A percentile compares a stretch with the other conserved stretches of the same genome.
phyloP scores from a whole-genome alignment of 768 basidiomycete species.

The Amanita pseudoporphyria region DNA sequence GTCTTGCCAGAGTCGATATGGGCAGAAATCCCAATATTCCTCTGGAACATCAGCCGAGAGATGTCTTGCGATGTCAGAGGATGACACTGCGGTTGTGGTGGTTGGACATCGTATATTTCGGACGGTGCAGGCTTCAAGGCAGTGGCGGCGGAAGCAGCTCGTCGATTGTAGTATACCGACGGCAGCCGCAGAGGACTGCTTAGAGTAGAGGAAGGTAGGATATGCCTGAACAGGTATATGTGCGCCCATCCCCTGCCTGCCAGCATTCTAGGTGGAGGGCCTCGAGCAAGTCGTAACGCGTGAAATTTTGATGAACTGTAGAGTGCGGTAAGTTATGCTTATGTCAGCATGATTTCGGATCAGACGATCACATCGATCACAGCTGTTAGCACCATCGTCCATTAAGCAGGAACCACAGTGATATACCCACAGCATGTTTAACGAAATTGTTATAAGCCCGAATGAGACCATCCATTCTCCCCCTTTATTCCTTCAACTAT shows the following conservation, averaged over 20 bases:
- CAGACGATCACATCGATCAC: neutral
- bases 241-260: constrained; percentile 13
- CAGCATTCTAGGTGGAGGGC: constrained; percentile 2
- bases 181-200: neutral
- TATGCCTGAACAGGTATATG: constrained; percentile 8
- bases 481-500: neutral
- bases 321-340: neutral
- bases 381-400: neutral
- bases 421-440: neutral
- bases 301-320: neutral
- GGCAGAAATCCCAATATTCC: constrained; percentile 95
- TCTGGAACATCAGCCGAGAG: constrained; percentile 57
- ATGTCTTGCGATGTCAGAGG: constrained; percentile 57
- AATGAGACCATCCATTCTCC: too few relatives aligned
- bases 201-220: constrained; percentile 1
- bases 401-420: neutral
- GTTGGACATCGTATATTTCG: constrained; percentile 11
- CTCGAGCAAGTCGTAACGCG: neutral
- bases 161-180: constrained; percentile 12
- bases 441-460: neutral
- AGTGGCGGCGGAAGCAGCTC: constrained; percentile 35
- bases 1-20: constrained; percentile 98
- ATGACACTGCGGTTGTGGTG: constrained; percentile 28
- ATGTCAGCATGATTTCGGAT: neutral
- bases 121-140: constrained; percentile 27